phyloP scores from a whole-genome alignment of 164 flowering plant genomes.

The Euptelea pleiosperma region DNA sequence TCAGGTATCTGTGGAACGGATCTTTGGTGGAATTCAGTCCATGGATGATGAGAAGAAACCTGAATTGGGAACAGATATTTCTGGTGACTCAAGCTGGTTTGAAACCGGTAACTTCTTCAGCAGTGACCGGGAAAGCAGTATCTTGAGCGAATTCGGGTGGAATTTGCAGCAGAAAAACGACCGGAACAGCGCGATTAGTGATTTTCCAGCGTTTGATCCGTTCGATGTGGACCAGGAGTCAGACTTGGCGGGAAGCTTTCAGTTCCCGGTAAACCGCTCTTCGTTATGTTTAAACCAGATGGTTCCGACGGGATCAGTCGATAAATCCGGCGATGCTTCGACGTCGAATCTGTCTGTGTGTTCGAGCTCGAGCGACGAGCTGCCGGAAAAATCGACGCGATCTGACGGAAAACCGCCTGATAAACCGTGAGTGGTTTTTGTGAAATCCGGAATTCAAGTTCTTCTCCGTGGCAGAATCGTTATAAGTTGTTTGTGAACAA shows the following conservation, averaged over 20 bases:
- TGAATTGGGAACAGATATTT: constrained; percentile 24
- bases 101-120: constrained; percentile 29
- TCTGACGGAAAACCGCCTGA: constrained; percentile 47
- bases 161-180: constrained; percentile 18
- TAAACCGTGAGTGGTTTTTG: constrained; percentile 57
- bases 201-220: constrained; percentile 16
- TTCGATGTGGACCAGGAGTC: constrained; percentile 7
- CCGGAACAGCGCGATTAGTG: neutral
- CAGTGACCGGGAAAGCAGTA: constrained; percentile 28
- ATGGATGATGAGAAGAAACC: constrained; percentile 31
- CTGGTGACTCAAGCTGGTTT: constrained; percentile 32
- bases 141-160: constrained; percentile 59
- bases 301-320: constrained; percentile 13
- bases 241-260: constrained; percentile 20
- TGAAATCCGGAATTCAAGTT: neutral
- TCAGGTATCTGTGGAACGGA: neutral
- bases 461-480: constrained; percentile 23
- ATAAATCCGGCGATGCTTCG: constrained; percentile 12
- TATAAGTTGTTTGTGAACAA: constrained; percentile 15
- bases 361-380: constrained; percentile 72
- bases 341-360: constrained; percentile 40
- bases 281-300: constrained; percentile 9
- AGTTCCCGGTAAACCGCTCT: constrained; percentile 3
- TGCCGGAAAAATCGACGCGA: constrained; percentile 48
- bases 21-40: too few species aligned